Conservation (phyloP, 345 rosid species). For the Stellera chamaejasme region DNA sequence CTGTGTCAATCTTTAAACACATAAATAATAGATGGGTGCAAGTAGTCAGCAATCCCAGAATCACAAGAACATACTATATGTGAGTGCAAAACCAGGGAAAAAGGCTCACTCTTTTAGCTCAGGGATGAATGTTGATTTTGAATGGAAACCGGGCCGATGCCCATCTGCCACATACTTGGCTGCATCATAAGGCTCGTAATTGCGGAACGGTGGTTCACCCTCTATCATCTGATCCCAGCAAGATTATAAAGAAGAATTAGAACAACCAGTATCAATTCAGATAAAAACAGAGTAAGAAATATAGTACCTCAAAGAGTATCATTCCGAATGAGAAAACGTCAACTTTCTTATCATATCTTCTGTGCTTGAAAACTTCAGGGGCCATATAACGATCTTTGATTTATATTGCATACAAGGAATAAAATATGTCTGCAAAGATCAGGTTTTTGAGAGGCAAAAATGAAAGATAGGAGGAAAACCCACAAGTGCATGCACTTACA, state of each 20-base stretch:
- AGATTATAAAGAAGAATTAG: constrained; percentile 15
- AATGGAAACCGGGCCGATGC: constrained; percentile 68
- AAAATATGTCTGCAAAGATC: constrained; percentile 18
- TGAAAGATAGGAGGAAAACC: constrained; percentile 6
- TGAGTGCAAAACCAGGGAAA: background rate
- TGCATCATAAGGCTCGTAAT: constrained; percentile 90
- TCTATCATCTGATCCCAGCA: constrained; percentile 71
- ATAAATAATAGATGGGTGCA: constrained; percentile 1
- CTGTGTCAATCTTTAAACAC: constrained; percentile 50
- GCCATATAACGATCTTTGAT: constrained; percentile 95
- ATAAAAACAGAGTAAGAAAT: constrained; percentile 5
- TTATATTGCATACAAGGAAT: constrained; percentile 13
- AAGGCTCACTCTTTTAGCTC: constrained; percentile 80
- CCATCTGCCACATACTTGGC: constrained; percentile 92
- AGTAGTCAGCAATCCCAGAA: constrained; percentile 11
- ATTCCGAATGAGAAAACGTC: constrained; percentile 98
- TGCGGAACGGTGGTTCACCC: constrained; percentile 85
- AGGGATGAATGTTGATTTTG: constrained; percentile 54
- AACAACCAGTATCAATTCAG: constrained; percentile 2
- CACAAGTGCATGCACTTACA: constrained; percentile 40
- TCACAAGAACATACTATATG: background rate
- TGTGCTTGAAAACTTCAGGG: constrained; percentile 97
- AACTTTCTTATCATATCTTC: constrained; percentile 95
- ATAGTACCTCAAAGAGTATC: constrained; percentile 84
- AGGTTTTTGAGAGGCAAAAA: constrained; percentile 4